A percentile compares a stretch with the other conserved stretches of the same genome.
Evolutionary conservation across 768 basidiomycete species (phyloP).

Genomic region (Lactarius pseudohatsudake): DNA sequence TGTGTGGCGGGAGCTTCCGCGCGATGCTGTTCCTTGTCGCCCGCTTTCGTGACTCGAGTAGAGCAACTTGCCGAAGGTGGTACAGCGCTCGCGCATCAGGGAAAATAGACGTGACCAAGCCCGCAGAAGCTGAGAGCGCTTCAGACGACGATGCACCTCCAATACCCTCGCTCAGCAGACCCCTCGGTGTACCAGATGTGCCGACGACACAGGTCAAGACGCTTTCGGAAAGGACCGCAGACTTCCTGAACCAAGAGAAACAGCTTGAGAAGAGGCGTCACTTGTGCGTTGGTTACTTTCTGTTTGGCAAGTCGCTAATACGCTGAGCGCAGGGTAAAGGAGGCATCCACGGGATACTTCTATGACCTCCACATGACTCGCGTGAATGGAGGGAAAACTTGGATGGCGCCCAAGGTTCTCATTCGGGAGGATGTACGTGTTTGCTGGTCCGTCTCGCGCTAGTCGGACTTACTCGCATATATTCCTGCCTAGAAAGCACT

Average conservation of each 20-base stretch:
- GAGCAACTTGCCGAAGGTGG: conserved; percentile 1
- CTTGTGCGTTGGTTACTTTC: conserved; percentile 41
- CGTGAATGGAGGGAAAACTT: conserved; percentile 88
- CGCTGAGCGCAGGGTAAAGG: conserved; percentile 47
- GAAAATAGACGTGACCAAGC: neutral
- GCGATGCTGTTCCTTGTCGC: conserved; percentile 4
- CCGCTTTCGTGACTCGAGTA: conserved; percentile 9
- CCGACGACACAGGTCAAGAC: conserved; percentile 49
- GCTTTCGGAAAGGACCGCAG: conserved; percentile 52
- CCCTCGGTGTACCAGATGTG: conserved; percentile 71
- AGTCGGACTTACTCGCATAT: conserved; percentile 1
- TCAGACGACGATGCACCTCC: conserved; percentile 17
- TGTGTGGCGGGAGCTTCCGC: neutral
- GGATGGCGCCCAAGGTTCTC: conserved; percentile 86
- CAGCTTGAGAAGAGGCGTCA: conserved; percentile 70
- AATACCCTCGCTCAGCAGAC: conserved; percentile 50
- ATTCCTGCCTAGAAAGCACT: conserved; percentile 67
- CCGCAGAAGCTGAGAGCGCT: conserved; percentile 1
- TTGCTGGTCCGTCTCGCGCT: neutral
- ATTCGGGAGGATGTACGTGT: conserved; percentile 84
- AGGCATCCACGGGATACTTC: conserved; percentile 82
- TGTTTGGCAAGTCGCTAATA: conserved; percentile 41
- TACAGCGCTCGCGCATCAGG: conserved; percentile 8
- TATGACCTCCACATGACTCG: conserved; percentile 80
- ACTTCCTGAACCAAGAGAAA: conserved; percentile 71